phyloP scores from a whole-genome alignment of 2,329 filamentous ascomycete species.

The Claviceps cyperi region DNA sequence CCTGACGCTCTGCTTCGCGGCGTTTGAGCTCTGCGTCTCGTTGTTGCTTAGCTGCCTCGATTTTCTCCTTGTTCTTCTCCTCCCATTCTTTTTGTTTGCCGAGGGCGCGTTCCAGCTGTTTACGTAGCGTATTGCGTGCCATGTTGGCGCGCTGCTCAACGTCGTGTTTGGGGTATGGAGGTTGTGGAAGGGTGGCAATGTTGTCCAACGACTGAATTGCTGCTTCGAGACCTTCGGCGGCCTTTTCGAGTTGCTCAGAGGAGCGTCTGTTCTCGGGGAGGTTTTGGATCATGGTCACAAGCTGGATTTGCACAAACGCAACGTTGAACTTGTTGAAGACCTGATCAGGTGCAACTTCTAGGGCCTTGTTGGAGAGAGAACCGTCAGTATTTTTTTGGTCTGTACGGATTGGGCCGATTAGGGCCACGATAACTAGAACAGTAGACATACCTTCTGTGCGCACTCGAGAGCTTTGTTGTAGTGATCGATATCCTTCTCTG shows the following conservation, averaged over 20 bases:
- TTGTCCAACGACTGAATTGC: conserved; percentile 62
- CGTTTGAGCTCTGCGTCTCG: conserved; percentile 67
- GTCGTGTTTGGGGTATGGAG: conserved; percentile 81
- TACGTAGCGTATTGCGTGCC: conserved; percentile 87
- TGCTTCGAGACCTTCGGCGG: conserved; percentile 65
- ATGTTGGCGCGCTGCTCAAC: conserved; percentile 94
- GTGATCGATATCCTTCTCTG: conserved; percentile 41
- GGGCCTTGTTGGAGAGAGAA: conserved; percentile 36
- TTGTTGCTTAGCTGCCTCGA: conserved; percentile 63
- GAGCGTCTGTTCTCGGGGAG: conserved; percentile 65
- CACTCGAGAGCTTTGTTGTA: conserved; percentile 44
- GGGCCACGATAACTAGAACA: too few species aligned
- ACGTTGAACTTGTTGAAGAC: conserved; percentile 95
- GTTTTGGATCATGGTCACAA: conserved; percentile 65
- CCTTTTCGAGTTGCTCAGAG: conserved; percentile 65
- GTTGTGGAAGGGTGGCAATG: conserved; percentile 46
- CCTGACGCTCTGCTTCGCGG: conserved; percentile 62
- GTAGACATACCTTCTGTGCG: conserved; percentile 41
- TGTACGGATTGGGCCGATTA: too few species aligned
- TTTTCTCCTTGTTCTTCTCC: conserved; percentile 77
- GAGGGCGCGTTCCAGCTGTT: conserved; percentile 75
- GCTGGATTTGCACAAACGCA: conserved; percentile 90
- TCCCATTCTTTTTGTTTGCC: conserved; percentile 84
- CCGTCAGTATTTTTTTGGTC: background rate
- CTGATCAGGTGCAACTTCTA: conserved; percentile 66